Percentiles rank a stretch among this genome's conserved stretches.
Conservation (phyloP, 78 protist species). For the Speleostelium caveatum region DNA sequence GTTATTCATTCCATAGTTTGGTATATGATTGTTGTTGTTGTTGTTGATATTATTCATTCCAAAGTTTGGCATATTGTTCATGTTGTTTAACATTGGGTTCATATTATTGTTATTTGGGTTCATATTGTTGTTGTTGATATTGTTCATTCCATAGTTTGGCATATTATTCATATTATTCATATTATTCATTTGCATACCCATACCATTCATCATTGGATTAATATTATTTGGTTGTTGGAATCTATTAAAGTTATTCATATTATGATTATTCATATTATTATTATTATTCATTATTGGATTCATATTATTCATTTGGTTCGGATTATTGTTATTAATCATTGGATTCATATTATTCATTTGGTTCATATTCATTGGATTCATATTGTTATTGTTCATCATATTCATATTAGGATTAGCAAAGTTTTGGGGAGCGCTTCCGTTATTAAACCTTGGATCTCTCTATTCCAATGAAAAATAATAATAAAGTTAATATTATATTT, state of each 20-base stretch:
- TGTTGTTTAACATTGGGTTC: not conserved
- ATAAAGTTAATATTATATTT: no score
- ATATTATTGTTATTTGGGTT: not conserved
- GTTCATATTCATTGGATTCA: not conserved
- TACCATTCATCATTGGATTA: not conserved
- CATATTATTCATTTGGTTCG: not conserved
- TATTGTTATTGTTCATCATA: not conserved
- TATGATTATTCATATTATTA: no score
- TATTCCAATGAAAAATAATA: no score
- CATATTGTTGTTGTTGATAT: not conserved
- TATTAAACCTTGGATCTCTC: conserved; percentile 22
- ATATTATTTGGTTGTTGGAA: not conserved
- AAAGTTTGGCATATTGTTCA: not conserved
- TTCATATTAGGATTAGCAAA: not conserved
- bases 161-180: not conserved
- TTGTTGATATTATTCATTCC: not conserved
- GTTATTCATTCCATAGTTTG: no score
- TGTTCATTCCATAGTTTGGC: not conserved
- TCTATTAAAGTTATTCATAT: no score
- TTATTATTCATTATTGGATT: conserved; percentile 3
- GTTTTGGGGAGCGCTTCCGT: conserved; percentile 48
- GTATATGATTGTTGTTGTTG: conserved; percentile 1
- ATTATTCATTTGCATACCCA: not conserved
- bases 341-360: not conserved
- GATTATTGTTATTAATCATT: not conserved